Percentiles rank a stretch among this genome's conserved stretches.
These are phyloP conservation scores for Xylariaceae sp. DNA, from an alignment of 2,329 filamentous ascomycete species.

Conservation along the genomic window DNA sequence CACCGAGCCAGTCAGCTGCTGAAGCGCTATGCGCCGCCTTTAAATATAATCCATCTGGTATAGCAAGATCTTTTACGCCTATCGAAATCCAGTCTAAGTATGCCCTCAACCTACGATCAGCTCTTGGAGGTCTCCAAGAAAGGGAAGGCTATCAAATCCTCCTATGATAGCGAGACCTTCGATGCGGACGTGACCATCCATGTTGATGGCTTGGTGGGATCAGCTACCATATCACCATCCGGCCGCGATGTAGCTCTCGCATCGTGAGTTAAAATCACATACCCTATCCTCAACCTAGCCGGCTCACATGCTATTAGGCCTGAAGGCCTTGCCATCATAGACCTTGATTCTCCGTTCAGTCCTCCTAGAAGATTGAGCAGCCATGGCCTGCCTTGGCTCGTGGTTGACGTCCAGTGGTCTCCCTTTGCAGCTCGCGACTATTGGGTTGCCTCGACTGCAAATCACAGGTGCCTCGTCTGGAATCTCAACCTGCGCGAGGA, in stretches of 20 bases:
- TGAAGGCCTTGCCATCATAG: conserved; percentile 85
- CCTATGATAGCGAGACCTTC: conserved; percentile 84
- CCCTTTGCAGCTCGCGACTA: conserved; percentile 85
- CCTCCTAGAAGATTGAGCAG: conserved; percentile 76
- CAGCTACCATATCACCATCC: conserved; percentile 87
- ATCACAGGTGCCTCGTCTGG: conserved; percentile 92
- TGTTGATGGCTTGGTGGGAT: conserved; percentile 77
- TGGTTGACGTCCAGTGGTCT: conserved; percentile 95
- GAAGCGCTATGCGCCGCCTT: not conserved
- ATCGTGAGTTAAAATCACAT: conserved; percentile 47
- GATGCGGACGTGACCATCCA: conserved; percentile 79
- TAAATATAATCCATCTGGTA: not conserved
- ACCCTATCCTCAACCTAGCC: too few species aligned
- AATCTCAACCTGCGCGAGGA: conserved; percentile 79
- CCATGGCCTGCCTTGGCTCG: conserved; percentile 87
- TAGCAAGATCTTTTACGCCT: not conserved
- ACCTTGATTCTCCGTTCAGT: conserved; percentile 84
- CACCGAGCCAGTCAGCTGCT: too few species aligned
- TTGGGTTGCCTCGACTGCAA: conserved; percentile 92
- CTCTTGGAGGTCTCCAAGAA: conserved; percentile 45
- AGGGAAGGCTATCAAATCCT: conserved; percentile 58
- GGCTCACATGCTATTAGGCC: conserved; percentile 42
- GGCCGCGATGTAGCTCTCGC: conserved; percentile 87
- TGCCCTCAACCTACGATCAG: conserved; percentile 46
- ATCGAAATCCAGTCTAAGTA: conserved; percentile 23